Conservation (phyloP, 1,284 basidiomycete species). For the Pterula multifida region DNA sequence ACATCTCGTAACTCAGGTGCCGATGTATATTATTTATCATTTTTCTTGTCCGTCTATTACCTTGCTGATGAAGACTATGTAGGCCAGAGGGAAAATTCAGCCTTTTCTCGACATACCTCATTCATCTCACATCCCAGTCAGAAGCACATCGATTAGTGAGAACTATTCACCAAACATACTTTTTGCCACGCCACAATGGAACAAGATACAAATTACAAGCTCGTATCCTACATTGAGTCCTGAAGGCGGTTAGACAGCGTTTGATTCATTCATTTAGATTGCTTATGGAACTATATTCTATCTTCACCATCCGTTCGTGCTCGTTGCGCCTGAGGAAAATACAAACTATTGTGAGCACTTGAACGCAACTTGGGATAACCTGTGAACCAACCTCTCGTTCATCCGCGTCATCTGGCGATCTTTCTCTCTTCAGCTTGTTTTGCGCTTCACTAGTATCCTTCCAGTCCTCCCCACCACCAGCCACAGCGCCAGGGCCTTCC, state of each 20-base stretch:
- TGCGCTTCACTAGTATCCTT: slow-evolving; percentile 37
- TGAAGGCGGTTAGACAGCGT: slow-evolving; percentile 1
- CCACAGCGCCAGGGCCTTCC: slow-evolving; percentile 69
- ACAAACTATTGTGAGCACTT: slow-evolving; percentile 6
- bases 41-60: slow-evolving; percentile 2
- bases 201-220: slow-evolving; percentile 39
- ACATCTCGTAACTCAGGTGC: slow-evolving; percentile 33
- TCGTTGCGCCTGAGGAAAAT: slow-evolving; percentile 5
- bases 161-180: slow-evolving; percentile 45
- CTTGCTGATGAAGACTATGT: slow-evolving; percentile 7
- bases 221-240: slow-evolving; percentile 42
- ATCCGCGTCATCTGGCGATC: slow-evolving; percentile 62
- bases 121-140: slow-evolving; percentile 40
- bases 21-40: slow-evolving; percentile 32
- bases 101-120: slow-evolving; percentile 35
- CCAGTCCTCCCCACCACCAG: slow-evolving; percentile 79
- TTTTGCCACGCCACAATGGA: slow-evolving; percentile 22
- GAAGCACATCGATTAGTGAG: slow-evolving; percentile 61
- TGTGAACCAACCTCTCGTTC: slow-evolving; percentile 31
- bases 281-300: neutral
- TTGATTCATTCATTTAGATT: slow-evolving; percentile 4
- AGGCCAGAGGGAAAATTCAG: slow-evolving; percentile 28
- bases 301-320: slow-evolving; percentile 1
- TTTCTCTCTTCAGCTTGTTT: slow-evolving; percentile 42
- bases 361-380: slow-evolving; percentile 26